These are phyloP conservation scores for Euphorbia pulcherrima DNA, from an alignment of 345 rosid species.

Conservation along the genomic window DNA sequence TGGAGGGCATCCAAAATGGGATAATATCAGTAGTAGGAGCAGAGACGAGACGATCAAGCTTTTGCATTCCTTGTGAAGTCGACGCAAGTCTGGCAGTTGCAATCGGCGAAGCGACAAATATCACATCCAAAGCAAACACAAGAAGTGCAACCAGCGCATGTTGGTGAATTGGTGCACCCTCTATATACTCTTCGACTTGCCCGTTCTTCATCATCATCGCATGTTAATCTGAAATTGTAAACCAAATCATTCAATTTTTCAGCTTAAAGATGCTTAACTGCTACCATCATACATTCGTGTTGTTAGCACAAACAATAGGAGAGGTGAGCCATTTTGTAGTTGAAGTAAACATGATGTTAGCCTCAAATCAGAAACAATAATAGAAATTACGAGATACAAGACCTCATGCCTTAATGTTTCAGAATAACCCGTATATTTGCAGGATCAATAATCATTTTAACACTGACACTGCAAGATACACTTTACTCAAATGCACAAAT, in stretches of 20 bases:
- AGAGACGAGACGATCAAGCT: slow-evolving; percentile 35
- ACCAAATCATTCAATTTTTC: neutral
- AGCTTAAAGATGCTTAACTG: neutral
- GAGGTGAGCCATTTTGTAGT: too few relatives aligned
- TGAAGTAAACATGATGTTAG: too few relatives aligned
- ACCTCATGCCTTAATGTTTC: too few relatives aligned
- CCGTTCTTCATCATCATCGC: slow-evolving; percentile 68
- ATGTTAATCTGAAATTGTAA: slow-evolving; percentile 46
- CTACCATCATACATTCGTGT: too few relatives aligned
- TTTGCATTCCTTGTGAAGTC: slow-evolving; percentile 74
- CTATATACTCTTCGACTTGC: slow-evolving; percentile 80
- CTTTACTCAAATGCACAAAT: too few relatives aligned
- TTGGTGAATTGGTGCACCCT: slow-evolving; percentile 73
- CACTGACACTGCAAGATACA: too few relatives aligned
- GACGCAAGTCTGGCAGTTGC: slow-evolving; percentile 90
- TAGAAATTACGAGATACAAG: too few relatives aligned
- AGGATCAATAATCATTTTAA: too few relatives aligned
- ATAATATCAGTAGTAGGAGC: too few relatives aligned
- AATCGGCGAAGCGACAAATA: slow-evolving; percentile 78
- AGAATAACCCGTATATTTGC: too few relatives aligned
- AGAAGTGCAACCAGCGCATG: slow-evolving; percentile 95
- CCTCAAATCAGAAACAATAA: too few relatives aligned
- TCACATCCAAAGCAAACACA: slow-evolving; percentile 96
- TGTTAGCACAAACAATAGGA: too few relatives aligned
- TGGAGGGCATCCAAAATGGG: slow-evolving; percentile 6